Evolutionary conservation across 805 yeast species (phyloP), one percentile per base, ranked within the genome.

Genomic region (Cyberlindnera mississippiensis): DNA sequence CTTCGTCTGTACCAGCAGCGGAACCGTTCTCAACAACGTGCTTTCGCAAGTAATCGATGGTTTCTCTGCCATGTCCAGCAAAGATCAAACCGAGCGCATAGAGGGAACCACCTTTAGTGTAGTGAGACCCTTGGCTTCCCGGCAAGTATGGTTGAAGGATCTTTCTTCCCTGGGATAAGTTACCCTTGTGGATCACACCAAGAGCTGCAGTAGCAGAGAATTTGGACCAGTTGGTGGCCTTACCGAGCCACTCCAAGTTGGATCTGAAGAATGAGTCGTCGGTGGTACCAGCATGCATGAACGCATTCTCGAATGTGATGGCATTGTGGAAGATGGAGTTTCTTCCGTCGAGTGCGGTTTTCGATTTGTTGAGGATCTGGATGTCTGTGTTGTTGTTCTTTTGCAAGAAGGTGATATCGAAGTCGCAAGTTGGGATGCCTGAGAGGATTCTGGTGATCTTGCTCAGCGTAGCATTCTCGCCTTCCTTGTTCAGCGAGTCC

Each of bases 211-310:
- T 91, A 2, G 98, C 97, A 0, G 96, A 81, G 63, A 93, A 93
- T 61, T 91, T 93, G 6, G 97, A 89, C 99, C 99, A 93, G 64
- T 91, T 89, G 35, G 91, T 82, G n/a, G 99, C 97, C 66, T 89
- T 87, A 33, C 95, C 95, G 52, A 93, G 72, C 97, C 98, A 93
- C 56, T 91, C 96, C 57, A 89, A 71, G 60, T 93, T 93, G 33
- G 83, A 76, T 61, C 96, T 76, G 66, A 91, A 85, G 58, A 93
- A 93, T 0, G 89, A 79, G 62, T 93, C 97, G 57, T 86, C 95
- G 8, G 98, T 87, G 12, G 99, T 93, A 44, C 98, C 99, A 29
- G 93, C 86, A 63, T 90, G 96, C 78, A 91, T 76, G 60, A 89
- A 88, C 0, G 97, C 97, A 59, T 89, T 91, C 41, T 93, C 82